These are phyloP conservation scores for Dioscorea alata DNA, from an alignment of 106 monocot genomes.

Conservation along the genomic window DNA sequence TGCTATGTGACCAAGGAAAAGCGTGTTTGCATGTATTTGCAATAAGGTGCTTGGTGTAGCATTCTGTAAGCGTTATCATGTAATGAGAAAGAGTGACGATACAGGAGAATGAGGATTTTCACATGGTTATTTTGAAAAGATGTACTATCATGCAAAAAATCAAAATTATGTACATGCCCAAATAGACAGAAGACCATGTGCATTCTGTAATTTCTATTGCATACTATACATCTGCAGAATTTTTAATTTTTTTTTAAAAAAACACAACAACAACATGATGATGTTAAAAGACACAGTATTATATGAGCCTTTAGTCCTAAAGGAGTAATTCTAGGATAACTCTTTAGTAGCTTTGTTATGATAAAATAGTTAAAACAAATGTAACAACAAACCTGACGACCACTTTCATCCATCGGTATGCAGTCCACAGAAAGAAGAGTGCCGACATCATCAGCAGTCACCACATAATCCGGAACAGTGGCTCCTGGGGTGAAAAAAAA, in stretches of 20 bases:
- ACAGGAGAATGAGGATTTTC: no score
- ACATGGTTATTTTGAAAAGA: no score
- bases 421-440: constrained; percentile 80
- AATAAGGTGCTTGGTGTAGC: no score
- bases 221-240: background rate
- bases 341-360: no score
- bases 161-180: no score
- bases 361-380: background rate
- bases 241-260: no score
- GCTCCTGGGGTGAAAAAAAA: constrained; percentile 43
- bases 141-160: no score
- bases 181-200: no score
- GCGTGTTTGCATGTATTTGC: no score
- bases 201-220: background rate
- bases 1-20: no score
- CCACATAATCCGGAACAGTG: constrained; percentile 69
- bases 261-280: background rate
- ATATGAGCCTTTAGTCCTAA: background rate
- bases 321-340: background rate
- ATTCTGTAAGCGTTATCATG: no score
- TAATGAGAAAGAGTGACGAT: no score
- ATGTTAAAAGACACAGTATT: background rate
- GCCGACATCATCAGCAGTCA: constrained; percentile 95
- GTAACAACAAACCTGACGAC: constrained; percentile 54
- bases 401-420: constrained; percentile 83